A percentile compares a stretch with the other conserved stretches of the same genome.
These are phyloP conservation scores for Aspergillus conjunctus DNA, from an alignment of 495 filamentous ascomycete genomes.

Conservation along the genomic window DNA sequence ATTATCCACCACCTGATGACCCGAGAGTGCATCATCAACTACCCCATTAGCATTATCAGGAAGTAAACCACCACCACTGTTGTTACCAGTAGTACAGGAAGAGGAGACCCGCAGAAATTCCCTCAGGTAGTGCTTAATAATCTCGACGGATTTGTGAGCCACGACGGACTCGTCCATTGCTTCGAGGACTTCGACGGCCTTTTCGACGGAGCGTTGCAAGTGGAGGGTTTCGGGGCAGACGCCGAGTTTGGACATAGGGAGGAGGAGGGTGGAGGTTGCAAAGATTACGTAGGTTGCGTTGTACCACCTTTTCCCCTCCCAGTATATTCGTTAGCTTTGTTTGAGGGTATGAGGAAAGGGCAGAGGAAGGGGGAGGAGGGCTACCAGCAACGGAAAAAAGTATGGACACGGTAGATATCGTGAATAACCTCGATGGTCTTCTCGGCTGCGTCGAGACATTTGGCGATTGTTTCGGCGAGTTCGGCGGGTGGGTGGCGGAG, in stretches of 20 bases:
- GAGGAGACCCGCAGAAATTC: conserved; percentile 28
- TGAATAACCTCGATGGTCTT: conserved; percentile 46
- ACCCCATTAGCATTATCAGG: no score
- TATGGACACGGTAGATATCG: conserved; percentile 45
- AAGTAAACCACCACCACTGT: no score
- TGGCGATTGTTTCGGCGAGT: conserved; percentile 37
- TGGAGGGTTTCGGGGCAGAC: conserved; percentile 37
- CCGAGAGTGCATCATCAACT: neutral
- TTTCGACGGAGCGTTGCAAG: conserved; percentile 38
- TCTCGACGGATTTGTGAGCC: conserved; percentile 42
- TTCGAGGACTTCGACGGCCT: conserved; percentile 46
- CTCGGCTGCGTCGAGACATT: conserved; percentile 43
- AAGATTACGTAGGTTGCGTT: conserved; percentile 50
- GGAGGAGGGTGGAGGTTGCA: conserved; percentile 44
- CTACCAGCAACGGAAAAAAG: conserved; percentile 49
- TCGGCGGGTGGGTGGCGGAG: conserved; percentile 36
- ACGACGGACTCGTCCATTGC: conserved; percentile 48
- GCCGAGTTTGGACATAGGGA: conserved; percentile 41
- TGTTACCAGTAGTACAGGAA: no score
- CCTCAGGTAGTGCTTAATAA: conserved; percentile 41
- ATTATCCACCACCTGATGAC: neutral
- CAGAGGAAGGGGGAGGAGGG: conserved; percentile 3
- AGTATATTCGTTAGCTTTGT: conserved; percentile 1
- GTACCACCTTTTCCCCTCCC: conserved; percentile 38
- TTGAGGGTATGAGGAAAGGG: neutral